Evolutionary conservation across 345 rosid genomes (phyloP), one percentile per base, ranked within the genome.

Genomic region (Ailanthus altissimus): DNA sequence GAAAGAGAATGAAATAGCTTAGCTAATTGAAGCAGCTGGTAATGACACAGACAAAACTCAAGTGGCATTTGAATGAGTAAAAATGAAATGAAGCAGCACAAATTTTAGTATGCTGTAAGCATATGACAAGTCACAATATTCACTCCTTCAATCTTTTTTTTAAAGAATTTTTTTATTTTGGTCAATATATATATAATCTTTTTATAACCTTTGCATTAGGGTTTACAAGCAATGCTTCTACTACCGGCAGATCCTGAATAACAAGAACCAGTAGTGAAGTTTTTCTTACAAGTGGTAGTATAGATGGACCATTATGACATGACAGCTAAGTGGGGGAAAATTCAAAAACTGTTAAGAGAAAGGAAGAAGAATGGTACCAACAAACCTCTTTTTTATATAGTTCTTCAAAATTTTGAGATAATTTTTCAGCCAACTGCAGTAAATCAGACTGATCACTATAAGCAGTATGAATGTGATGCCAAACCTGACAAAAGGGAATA

Each of bases 381-480:
- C 81, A 21, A 74, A 81, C 83, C 85, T 84, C 81, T 42, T 79
- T 73, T 65, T 76, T 72, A 54, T 81, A 84, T 23, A 84, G 77
- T 49, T 14, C 65, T 72, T 84, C 87, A 79, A 84, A 84, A 45
- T 79, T 82, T 69, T 77, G 77, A 40, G 84, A 81, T 53, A 81
- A 67, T 25, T 47, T 70, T 60, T 79, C 70, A 70, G 84, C 87
- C 81, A 81, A 76, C 56, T 70, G 64, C 12, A 76, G 28, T 60
- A 81, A 74, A 59, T 81, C 75, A 23, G 82, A 28, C 67, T 79
- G 87, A 76, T 81, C 87, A 50, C 72, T 70, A 43, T 68, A 76
- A 47, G 84, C 87, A 46, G 75, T 70, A 45, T 61, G 62, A 43
- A 84, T 78, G 32, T 84, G 83, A 63, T 79, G 75, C 84, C 84